Conservation (phyloP, 306 rosid species). For the Gastrolobium villosum region DNA sequence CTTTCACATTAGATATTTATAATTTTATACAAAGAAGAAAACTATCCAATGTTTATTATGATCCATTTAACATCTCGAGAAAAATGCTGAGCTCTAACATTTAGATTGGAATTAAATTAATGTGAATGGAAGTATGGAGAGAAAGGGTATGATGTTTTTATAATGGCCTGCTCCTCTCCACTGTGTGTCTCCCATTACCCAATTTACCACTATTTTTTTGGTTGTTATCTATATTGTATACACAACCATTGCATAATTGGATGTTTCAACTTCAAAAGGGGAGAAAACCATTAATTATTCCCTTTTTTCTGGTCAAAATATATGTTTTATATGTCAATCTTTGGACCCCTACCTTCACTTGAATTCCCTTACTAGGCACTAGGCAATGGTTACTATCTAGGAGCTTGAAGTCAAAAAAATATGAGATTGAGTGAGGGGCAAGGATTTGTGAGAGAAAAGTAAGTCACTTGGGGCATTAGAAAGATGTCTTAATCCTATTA, state of each 20-base stretch:
- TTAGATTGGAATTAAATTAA: slow-evolving; percentile 38
- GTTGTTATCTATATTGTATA: slow-evolving; percentile 45
- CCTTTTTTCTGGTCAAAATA: slow-evolving; percentile 52
- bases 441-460: slow-evolving; percentile 35
- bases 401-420: slow-evolving; percentile 42
- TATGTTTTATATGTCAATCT: slow-evolving; percentile 40
- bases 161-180: slow-evolving; percentile 55
- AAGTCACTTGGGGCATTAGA: slow-evolving; percentile 14
- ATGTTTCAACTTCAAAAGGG: slow-evolving; percentile 47
- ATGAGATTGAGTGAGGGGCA: slow-evolving; percentile 50
- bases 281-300: slow-evolving; percentile 23
- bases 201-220: slow-evolving; percentile 51
- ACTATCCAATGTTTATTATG: slow-evolving; percentile 10
- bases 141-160: slow-evolving; percentile 40
- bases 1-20: slow-evolving; percentile 35
- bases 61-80: slow-evolving; percentile 83
- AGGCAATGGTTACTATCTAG: slow-evolving; percentile 41
- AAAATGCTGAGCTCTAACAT: slow-evolving; percentile 53
- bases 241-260: slow-evolving; percentile 50
- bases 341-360: slow-evolving; percentile 45
- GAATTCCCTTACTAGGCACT: slow-evolving; percentile 46
- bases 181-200: slow-evolving; percentile 63
- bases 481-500: slow-evolving; percentile 20
- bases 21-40: not conserved
- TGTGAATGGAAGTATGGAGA: slow-evolving; percentile 17